Percentiles rank a stretch among this genome's conserved stretches.
These are phyloP conservation scores for Turritis glabra DNA, from an alignment of 345 rosid species.

Conservation along the genomic window DNA sequence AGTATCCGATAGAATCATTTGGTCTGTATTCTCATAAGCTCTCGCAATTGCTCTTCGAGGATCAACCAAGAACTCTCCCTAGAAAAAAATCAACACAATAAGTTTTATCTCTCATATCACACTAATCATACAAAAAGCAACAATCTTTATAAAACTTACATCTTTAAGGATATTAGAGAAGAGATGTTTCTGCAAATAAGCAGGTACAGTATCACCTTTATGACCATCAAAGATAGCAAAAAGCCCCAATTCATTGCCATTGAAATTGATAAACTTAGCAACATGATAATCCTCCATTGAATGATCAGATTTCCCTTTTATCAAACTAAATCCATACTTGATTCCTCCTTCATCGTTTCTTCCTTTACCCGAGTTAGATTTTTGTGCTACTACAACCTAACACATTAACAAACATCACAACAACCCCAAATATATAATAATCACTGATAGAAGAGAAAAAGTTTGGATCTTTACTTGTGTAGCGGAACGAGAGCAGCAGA, in stretches of 20 bases:
- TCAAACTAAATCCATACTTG: slow-evolving; percentile 64
- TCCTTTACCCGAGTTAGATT: slow-evolving; percentile 53
- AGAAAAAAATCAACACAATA: slow-evolving; percentile 6
- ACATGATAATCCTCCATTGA: slow-evolving; percentile 88
- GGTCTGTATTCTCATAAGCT: slow-evolving; percentile 74
- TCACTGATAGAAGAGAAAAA: not conserved
- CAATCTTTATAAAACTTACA: slow-evolving; percentile 40
- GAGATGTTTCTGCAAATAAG: slow-evolving; percentile 69
- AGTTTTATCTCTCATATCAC: not conserved
- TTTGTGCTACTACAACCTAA: slow-evolving; percentile 5
- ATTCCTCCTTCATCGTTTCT: slow-evolving; percentile 48
- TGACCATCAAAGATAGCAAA: slow-evolving; percentile 84
- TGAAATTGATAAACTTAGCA: slow-evolving; percentile 53
- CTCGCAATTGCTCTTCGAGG: slow-evolving; percentile 56
- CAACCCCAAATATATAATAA: not conserved
- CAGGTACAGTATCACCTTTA: slow-evolving; percentile 62
- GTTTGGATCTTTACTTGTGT: slow-evolving; percentile 20
- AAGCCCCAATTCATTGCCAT: slow-evolving; percentile 63
- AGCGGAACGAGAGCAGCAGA: slow-evolving; percentile 33
- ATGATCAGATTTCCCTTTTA: slow-evolving; percentile 67
- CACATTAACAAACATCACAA: not conserved
- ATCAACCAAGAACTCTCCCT: slow-evolving; percentile 73
- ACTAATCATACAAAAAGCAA: not conserved
- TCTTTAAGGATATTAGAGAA: slow-evolving; percentile 65
- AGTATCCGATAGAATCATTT: slow-evolving; percentile 52